phyloP scores from a whole-genome alignment of 495 filamentous ascomycete species.

The Cryomyces minteri region DNA sequence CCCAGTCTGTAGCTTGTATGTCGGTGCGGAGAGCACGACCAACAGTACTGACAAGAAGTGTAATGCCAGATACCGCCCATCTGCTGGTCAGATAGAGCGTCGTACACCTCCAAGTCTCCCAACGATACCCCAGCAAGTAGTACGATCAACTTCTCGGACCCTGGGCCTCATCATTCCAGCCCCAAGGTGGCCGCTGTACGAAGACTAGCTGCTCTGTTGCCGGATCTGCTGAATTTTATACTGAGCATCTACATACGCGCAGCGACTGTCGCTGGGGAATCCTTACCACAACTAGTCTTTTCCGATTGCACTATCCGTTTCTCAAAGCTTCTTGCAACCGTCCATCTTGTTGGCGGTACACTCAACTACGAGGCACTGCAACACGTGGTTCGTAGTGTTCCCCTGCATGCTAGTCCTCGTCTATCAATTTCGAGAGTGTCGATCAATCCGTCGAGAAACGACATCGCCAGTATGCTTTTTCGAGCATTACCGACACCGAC shows the following conservation, averaged over 20 bases:
- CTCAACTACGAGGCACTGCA: slow-evolving; percentile 49
- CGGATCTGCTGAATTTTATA: slow-evolving; percentile 66
- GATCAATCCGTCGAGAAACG: neutral
- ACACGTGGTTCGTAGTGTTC: slow-evolving; percentile 12
- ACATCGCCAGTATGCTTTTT: neutral
- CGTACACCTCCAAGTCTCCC: neutral
- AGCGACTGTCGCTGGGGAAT: slow-evolving; percentile 56
- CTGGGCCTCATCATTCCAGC: slow-evolving; percentile 6
- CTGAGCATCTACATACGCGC: slow-evolving; percentile 64
- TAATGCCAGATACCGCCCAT: slow-evolving; percentile 36
- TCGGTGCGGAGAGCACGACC: neutral
- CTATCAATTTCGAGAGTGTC: neutral
- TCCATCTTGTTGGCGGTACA: slow-evolving; percentile 48
- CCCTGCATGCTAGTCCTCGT: neutral
- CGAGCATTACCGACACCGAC: neutral
- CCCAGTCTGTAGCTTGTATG: neutral
- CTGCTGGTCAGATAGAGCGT: slow-evolving; percentile 17
- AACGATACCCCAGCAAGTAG: neutral
- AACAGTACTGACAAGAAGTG: neutral
- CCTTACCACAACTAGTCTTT: slow-evolving; percentile 60
- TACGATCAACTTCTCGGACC: slow-evolving; percentile 24
- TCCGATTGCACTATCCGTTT: slow-evolving; percentile 72
- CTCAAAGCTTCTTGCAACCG: slow-evolving; percentile 48
- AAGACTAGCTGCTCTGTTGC: slow-evolving; percentile 42
- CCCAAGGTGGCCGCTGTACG: slow-evolving; percentile 24